Percentiles rank a stretch among this genome's conserved stretches.
Conservation (phyloP, 495 filamentous ascomycete species). For the Podospora appendiculata region DNA sequence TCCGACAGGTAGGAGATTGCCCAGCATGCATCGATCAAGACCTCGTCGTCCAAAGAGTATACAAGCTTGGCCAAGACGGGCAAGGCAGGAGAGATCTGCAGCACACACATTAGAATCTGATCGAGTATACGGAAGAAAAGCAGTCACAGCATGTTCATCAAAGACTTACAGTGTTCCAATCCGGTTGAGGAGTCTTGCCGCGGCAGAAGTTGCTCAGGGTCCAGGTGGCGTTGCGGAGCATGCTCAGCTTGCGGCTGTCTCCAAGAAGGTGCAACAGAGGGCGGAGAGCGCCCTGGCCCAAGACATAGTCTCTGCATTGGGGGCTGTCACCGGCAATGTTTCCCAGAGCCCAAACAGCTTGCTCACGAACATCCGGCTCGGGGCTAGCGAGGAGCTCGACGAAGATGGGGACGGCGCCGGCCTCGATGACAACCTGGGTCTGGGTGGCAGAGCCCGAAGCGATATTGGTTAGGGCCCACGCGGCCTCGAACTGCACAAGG, state of each 20-base stretch:
- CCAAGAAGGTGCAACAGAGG: constrained; percentile 83
- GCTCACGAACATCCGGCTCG: constrained; percentile 96
- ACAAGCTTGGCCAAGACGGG: constrained; percentile 95
- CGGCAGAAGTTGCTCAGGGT: constrained; percentile 99
- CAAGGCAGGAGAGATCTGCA: constrained; percentile 91
- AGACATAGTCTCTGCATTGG: constrained; percentile 90
- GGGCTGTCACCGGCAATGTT: constrained; percentile 99
- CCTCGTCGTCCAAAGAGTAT: constrained; percentile 97
- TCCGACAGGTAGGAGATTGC: constrained; percentile 99
- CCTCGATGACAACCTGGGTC: constrained; percentile 98
- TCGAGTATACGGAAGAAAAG: too few species aligned
- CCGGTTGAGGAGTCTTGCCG: constrained; percentile 97
- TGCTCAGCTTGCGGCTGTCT: constrained; percentile 97
- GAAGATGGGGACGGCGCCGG: constrained; percentile 97
- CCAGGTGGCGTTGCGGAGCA: constrained; percentile 98
- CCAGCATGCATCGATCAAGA: constrained; percentile 99
- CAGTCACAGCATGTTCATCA: background rate
- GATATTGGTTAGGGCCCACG: constrained; percentile 99
- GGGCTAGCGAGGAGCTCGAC: constrained; percentile 91
- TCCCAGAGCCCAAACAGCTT: constrained; percentile 97
- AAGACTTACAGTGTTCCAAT: constrained; percentile 83
- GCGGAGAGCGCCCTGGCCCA: constrained; percentile 80
- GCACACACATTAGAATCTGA: background rate
- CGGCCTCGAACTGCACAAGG: constrained; percentile 97
- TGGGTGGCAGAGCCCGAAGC: constrained; percentile 94